Base-by-base conservation (phyloP, 768 basidiomycete species). In the Amanita exitialis region DNA sequence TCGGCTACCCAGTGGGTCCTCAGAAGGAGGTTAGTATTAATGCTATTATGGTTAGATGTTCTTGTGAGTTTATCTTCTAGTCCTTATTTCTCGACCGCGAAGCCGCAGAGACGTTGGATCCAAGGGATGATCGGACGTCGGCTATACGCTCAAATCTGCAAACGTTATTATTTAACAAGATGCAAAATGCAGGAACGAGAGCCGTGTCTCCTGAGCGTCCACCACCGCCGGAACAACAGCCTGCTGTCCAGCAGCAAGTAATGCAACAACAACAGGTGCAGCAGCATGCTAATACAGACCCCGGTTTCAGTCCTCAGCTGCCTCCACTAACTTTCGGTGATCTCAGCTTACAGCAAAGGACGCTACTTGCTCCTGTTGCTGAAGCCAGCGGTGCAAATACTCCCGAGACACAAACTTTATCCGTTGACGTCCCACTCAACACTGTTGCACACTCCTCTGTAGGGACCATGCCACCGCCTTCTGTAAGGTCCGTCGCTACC, bases 1-100 rank as follows among this genome's bases (percentile, higher is more conserved):
- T 94, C 65, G 91, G 83, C 0, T 96, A 97, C 63, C 94, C 95
- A 6, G 82, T 90, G 44, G 93, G 91, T 1, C 79, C 85, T 3
- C 69, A 79, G 53, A 85, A 82, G 66, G 86, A 92, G 62, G 93
- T 95, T 62, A 57, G 88, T 71, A 15, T 34, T 36, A 56, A 51
- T 28, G 50, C 18, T 39, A 35, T 27, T 35, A 13, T 51, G 20
- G 28, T 51, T 28, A 18, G 47, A 18, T 41, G 21, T 13, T 28
- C 12, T 43, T 23, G 53, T 36, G 44, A 42, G 23, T 35, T 54
- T 62, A 38, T 52, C 34, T 34, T 50, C 8, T 57, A 94, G 89
- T 75, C 79, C 47, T 77, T 96, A 18, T 96, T 97, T 73, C 73
- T 96, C 50, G 88, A 92, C 52, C 81, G 91, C 47, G 90, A 91